phyloP scores from a whole-genome alignment of 1,139 yeast species.

The Sugiyamaella sp. region DNA sequence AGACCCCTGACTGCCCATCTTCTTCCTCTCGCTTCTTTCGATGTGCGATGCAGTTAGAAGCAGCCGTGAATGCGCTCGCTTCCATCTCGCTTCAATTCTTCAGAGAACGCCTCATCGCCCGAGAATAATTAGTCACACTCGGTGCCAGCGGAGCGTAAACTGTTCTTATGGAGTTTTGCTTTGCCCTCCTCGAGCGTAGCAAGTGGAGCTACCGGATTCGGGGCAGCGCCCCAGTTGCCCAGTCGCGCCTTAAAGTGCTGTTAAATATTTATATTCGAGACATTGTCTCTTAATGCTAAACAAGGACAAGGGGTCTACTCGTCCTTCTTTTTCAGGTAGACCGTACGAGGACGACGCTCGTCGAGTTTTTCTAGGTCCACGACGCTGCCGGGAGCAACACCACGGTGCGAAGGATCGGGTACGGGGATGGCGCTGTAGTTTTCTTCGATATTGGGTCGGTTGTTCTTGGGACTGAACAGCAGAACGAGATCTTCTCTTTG shows the following conservation, averaged over 20 bases:
- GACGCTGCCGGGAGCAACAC: constrained; percentile 33
- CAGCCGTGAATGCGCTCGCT: too few relatives aligned
- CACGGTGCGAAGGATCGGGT: constrained; percentile 34
- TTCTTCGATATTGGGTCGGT: constrained; percentile 29
- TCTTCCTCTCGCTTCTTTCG: too few relatives aligned
- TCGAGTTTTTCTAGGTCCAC: constrained; percentile 32
- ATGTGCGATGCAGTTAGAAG: too few relatives aligned
- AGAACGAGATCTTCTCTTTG: constrained; percentile 29
- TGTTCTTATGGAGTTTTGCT: too few relatives aligned
- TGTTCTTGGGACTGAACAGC: constrained; percentile 29
- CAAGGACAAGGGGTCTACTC: background rate
- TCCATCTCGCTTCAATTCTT: too few relatives aligned
- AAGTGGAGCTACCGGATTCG: background rate
- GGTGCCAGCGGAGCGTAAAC: too few relatives aligned
- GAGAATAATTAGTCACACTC: background rate
- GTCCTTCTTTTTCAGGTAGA: constrained; percentile 26
- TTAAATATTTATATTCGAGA: constrained; percentile 10
- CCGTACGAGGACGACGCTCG: constrained; percentile 33
- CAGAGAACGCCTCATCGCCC: too few relatives aligned
- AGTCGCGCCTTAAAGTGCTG: background rate
- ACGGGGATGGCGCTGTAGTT: constrained; percentile 33
- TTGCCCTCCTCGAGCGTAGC: background rate
- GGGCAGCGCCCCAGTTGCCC: background rate
- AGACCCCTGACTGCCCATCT: too few relatives aligned
- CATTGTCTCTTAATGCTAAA: constrained; percentile 2